Evolutionary conservation across 2,329 filamentous ascomycete genomes (phyloP), one percentile per base, ranked within the genome.

Genomic region (Aureobasidium sp.): DNA sequence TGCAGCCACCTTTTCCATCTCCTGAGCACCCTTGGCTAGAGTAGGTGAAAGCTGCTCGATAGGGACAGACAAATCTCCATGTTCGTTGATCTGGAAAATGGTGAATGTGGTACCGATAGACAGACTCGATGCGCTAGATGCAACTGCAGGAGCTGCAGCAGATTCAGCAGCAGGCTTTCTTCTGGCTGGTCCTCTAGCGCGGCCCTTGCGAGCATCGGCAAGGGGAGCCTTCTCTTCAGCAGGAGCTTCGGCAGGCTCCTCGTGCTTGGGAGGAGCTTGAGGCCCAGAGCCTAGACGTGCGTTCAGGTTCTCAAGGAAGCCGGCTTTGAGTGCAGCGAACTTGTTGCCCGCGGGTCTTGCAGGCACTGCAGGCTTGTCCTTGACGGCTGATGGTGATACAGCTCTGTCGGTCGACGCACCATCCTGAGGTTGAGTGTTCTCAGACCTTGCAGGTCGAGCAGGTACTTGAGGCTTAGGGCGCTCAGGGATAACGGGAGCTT

Each of bases 261-360:
- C 77, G 66, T 92, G 87, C 70, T 89, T 87, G 1, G 86, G 84
- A 50, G 70, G 69, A 10, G 82, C 84, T 68, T 90, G 87, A n/a
- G 92, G 93, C 1, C 94, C 94, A 39, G 96, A 77, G 71, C 91
- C 87, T 32, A 99, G 80, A 53, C 91, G 88, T 69, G 91, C 92
- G 75, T 97, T 96, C 46, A 99, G 79, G 70, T 97, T 93, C 48
- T 87, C 91, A 82, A 99, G 86, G 74, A 99, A 97, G 3, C 90
- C 91, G 41, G 90, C 90, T 75, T 96, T 91, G 36, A 99, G 79
- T 27, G 90, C 89, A 17, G 92, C 91, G 72, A 99, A 95, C 78
- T 97, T 97, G 69, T 86, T 84, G 10, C 89, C 89, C 48, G 82
- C 81, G 2, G 91, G 90, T 50, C 91, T 85, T 15, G 87, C 83